These are phyloP conservation scores for Chrysosphaeria jannelii DNA, from an alignment of 2,329 filamentous ascomycete species.

Conservation along the genomic window DNA sequence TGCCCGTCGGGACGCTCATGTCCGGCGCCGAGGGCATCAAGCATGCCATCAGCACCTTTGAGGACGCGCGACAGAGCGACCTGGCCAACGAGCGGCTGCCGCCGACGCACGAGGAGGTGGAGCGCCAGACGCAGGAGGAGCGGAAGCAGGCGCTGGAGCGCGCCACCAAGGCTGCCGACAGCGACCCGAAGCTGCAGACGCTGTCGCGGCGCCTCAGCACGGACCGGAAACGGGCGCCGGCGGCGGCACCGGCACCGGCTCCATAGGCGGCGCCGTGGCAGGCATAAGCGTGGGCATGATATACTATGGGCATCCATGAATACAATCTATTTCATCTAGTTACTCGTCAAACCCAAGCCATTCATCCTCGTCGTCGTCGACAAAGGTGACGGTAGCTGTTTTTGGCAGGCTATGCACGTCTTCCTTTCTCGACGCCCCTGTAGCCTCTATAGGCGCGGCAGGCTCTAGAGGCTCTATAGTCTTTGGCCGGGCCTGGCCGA, in stretches of 20 bases:
- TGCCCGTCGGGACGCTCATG: constrained; percentile 92
- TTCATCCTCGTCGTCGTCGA: constrained; percentile 3
- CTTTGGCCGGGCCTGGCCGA: too few relatives aligned
- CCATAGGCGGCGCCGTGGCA: too few relatives aligned
- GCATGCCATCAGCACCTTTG: constrained; percentile 87
- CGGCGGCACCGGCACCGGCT: too few relatives aligned
- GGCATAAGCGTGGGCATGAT: too few relatives aligned
- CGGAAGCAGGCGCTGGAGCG: constrained; percentile 59
- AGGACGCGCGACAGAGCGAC: constrained; percentile 91
- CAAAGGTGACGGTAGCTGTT: constrained; percentile 1
- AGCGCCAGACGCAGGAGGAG: constrained; percentile 53
- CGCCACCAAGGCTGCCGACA: constrained; percentile 66
- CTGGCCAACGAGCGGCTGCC: constrained; percentile 86
- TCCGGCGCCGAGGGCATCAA: constrained; percentile 94
- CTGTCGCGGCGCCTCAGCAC: constrained; percentile 75
- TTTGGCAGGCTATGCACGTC: too few relatives aligned
- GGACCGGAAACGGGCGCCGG: too few relatives aligned
- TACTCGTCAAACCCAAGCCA: constrained; percentile 3
- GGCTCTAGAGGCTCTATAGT: too few relatives aligned
- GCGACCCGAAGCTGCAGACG: constrained; percentile 62
- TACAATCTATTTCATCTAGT: too few relatives aligned
- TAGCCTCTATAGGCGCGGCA: too few relatives aligned
- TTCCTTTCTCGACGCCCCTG: too few relatives aligned
- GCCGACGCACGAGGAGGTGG: constrained; percentile 74
- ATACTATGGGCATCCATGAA: too few relatives aligned